phyloP scores from a whole-genome alignment of 2,329 filamentous ascomycete genomes.

The Aspergillus quadrilineatus region DNA sequence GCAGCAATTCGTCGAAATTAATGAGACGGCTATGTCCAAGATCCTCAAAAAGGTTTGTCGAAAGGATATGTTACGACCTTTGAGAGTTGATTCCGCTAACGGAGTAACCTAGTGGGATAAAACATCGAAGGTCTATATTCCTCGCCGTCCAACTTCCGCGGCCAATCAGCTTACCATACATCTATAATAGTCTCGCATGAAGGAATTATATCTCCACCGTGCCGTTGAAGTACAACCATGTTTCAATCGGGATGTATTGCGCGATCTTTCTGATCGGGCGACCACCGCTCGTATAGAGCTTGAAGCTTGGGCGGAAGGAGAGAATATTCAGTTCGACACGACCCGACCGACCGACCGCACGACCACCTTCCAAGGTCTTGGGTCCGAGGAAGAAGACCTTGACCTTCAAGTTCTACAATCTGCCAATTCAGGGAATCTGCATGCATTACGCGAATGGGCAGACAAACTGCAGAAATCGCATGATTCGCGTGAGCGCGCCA shows the following conservation, averaged over 20 bases:
- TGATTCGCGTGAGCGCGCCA: conserved; percentile 72
- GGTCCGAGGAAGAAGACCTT: conserved; percentile 83
- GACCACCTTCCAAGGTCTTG: conserved; percentile 44
- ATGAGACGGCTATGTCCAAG: conserved; percentile 96
- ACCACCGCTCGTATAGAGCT: conserved; percentile 94
- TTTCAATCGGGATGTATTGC: conserved; percentile 96
- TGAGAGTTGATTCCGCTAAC: conserved; percentile 22
- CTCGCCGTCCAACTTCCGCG: not conserved
- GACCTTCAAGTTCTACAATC: conserved; percentile 84
- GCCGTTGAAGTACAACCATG: conserved; percentile 97
- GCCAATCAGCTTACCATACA: conserved; percentile 30
- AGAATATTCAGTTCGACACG: conserved; percentile 79
- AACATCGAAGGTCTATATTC: conserved; percentile 73
- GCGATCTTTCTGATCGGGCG: conserved; percentile 92
- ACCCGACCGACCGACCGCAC: conserved; percentile 41
- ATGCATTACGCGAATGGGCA: conserved; percentile 78
- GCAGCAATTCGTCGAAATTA: conserved; percentile 95
- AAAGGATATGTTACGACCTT: conserved; percentile 9
- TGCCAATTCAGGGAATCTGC: conserved; percentile 76
- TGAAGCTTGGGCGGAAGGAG: conserved; percentile 94
- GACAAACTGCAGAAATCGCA: conserved; percentile 63
- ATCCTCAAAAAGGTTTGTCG: conserved; percentile 83
- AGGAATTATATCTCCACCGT: conserved; percentile 92
- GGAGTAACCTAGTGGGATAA: conserved; percentile 75
- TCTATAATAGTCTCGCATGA: conserved; percentile 73